Percentiles rank a stretch among this genome's conserved stretches.
Evolutionary conservation across 2,329 filamentous ascomycete genomes (phyloP).

Genomic region (Macrophomina phaseolina): DNA sequence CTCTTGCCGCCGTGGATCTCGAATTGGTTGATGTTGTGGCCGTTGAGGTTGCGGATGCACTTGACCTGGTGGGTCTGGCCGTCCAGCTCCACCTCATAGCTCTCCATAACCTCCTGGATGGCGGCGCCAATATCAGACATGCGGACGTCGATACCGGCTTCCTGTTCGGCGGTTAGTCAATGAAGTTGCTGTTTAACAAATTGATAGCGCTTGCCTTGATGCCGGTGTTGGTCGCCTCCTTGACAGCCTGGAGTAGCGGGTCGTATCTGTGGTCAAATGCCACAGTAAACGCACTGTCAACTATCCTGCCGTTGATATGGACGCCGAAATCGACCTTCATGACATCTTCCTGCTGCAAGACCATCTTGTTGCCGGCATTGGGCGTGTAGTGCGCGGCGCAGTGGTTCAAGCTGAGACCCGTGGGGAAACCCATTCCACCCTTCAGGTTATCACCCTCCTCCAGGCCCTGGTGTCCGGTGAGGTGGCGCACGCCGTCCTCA

Average conservation of each 20-base stretch:
- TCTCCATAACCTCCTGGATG: slow-evolving; percentile 93
- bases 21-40: slow-evolving; percentile 88
- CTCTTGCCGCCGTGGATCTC: slow-evolving; percentile 92
- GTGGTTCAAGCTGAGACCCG: slow-evolving; percentile 81
- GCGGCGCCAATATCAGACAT: slow-evolving; percentile 82
- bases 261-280: slow-evolving; percentile 72
- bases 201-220: slow-evolving; percentile 59
- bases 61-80: slow-evolving; percentile 81
- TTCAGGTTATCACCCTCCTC: slow-evolving; percentile 78
- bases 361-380: slow-evolving; percentile 82
- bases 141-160: slow-evolving; percentile 90
- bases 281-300: slow-evolving; percentile 74
- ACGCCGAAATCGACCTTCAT: slow-evolving; percentile 78
- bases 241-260: slow-evolving; percentile 69
- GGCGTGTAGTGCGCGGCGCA: slow-evolving; percentile 87
- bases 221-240: slow-evolving; percentile 74
- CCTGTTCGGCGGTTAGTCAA: slow-evolving; percentile 47
- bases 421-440: slow-evolving; percentile 86
- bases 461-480: slow-evolving; percentile 78
- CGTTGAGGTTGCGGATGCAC: slow-evolving; percentile 84
- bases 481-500: slow-evolving; percentile 77
- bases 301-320: slow-evolving; percentile 72
- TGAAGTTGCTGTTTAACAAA: not conserved
- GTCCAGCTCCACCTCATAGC: slow-evolving; percentile 84
- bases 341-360: slow-evolving; percentile 69